Conservation (phyloP, 148 eudicot species). For the Vaccinium darrowii region DNA sequence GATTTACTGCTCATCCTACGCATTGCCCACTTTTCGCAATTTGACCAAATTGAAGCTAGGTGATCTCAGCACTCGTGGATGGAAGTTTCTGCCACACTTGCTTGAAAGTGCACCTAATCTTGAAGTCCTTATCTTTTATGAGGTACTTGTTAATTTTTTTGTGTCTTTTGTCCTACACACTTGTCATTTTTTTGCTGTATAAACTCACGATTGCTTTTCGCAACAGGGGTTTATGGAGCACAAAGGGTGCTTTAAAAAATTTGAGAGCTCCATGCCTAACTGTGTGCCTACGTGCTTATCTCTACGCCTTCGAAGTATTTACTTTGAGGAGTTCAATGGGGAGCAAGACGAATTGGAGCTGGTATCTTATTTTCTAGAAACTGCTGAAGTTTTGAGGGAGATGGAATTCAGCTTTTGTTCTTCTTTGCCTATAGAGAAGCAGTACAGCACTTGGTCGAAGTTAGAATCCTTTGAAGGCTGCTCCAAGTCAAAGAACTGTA, state of each 20-base stretch:
- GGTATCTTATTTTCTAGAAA: neutral
- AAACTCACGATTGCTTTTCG: neutral
- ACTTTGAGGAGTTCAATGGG: neutral
- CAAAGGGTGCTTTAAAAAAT: neutral
- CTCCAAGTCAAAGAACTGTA: neutral
- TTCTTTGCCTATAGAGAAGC: conserved; percentile 6
- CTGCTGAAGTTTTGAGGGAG: neutral
- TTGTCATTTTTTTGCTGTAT: neutral
- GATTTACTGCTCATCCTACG: neutral
- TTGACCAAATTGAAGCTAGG: neutral
- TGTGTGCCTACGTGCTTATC: neutral
- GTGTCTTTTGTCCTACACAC: neutral
- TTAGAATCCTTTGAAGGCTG: neutral
- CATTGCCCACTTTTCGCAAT: neutral
- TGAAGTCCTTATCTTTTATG: neutral
- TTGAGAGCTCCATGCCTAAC: neutral
- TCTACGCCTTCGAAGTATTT: neutral
- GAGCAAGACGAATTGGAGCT: neutral
- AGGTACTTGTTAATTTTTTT: neutral
- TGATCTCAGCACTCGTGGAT: neutral
- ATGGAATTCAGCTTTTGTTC: neutral
- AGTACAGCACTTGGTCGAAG: neutral
- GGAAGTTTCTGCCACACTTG: neutral
- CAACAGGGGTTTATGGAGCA: neutral
- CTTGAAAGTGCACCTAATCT: neutral